Base-by-base conservation (phyloP, 2,329 filamentous ascomycete genomes). In the Trichoderma sp. region DNA sequence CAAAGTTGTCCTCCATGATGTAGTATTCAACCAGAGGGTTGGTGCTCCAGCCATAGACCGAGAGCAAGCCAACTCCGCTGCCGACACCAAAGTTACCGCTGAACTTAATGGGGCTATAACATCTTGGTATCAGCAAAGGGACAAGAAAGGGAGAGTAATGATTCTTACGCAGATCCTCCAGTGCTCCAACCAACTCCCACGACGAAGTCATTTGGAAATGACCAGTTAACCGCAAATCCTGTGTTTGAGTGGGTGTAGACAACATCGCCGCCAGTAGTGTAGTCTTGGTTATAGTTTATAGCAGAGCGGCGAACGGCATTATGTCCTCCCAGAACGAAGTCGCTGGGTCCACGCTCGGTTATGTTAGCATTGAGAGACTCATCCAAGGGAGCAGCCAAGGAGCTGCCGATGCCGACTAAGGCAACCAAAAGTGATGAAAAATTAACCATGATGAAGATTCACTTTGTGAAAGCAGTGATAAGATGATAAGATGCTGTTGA, bases 1-100 rank as follows among this genome's bases (percentile, higher is more conserved):
- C 80, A 72, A 80, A 80, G 66, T 77, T 80, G 75, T 79, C 80
- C 72, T 82, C 80, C 70, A 84, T 77, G 64, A 82, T 77, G 74
- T 82, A 82, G 76, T 80, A 82, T 71, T 81, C 80, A 61, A 81
- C 76, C 11, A 82, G 74, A 2, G 81, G 81, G 74, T 74, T 76
- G 9, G 62, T 77, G 50, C 77, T 80, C 81, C 81, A 83, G 73
- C 82, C 82, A 74, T 83, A 83, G 66, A 83, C 71, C 20, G 79
- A 76, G 68, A 83, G 79, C 72, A 82, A 82, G 74, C 76, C 76
- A 75, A 79, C 80, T 34, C 78, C 79, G 62, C 79, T 76, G 73
- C 20, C 34, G 28, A 59, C 55, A n/a, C 62, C 36, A 39, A 71
- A 71, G 55, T 64, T 67, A 30, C 69, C 69, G 17, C 55, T 36